A percentile compares a stretch with the other conserved stretches of the same genome.
phyloP scores from a whole-genome alignment of 352 stramenopile species.

The Peronosclerospora sorghi region DNA sequence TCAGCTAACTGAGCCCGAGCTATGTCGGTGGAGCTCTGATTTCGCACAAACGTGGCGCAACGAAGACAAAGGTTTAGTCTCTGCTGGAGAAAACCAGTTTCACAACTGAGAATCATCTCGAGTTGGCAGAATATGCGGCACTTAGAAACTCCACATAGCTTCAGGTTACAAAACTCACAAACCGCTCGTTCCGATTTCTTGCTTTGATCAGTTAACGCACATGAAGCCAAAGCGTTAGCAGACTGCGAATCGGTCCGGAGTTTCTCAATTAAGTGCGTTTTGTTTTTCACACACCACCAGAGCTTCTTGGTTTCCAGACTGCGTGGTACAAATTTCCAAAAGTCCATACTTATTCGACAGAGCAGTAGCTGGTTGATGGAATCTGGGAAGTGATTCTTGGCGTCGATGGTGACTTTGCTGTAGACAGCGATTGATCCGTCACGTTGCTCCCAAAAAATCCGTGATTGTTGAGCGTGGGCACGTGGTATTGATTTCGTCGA shows the following conservation, averaged over 20 bases:
- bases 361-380: slow-evolving; percentile 9
- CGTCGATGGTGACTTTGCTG: slow-evolving; percentile 16
- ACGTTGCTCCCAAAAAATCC: slow-evolving; percentile 11
- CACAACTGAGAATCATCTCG: slow-evolving; percentile 12
- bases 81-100: slow-evolving; percentile 12
- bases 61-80: slow-evolving; percentile 8
- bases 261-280: slow-evolving; percentile 7
- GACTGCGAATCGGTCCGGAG: slow-evolving; percentile 1
- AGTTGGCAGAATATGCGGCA: slow-evolving; percentile 8
- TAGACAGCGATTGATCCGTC: slow-evolving; percentile 13
- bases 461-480: slow-evolving; percentile 6
- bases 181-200: not conserved
- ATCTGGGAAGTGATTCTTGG: slow-evolving; percentile 11
- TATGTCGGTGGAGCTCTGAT: slow-evolving; percentile 5
- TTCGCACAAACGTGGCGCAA: slow-evolving; percentile 10
- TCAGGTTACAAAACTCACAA: slow-evolving; percentile 14
- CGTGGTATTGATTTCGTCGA: slow-evolving; percentile 1
- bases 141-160: slow-evolving; percentile 6
- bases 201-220: not conserved
- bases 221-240: not conserved
- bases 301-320: slow-evolving; percentile 18
- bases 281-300: slow-evolving; percentile 19
- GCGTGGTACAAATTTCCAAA: slow-evolving; percentile 18
- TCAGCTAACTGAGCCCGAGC: slow-evolving; percentile 5
- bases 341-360: slow-evolving; percentile 5